phyloP scores from a whole-genome alignment of 2,329 filamentous ascomycete genomes.

The Arthrobotrys sinensis region DNA sequence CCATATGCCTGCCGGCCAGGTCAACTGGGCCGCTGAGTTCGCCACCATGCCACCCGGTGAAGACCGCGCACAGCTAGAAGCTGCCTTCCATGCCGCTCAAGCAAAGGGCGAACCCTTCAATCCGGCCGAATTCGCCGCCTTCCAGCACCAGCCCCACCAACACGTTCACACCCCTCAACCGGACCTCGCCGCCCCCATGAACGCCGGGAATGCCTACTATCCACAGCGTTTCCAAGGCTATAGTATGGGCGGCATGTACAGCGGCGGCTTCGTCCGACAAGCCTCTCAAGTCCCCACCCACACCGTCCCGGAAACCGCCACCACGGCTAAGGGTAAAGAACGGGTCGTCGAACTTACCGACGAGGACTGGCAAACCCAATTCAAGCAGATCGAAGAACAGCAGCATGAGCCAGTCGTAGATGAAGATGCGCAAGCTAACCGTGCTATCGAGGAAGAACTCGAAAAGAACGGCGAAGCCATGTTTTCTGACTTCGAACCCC shows the following conservation, averaged over 20 bases:
- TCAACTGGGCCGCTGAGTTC: slow-evolving; percentile 77
- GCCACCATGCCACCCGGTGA: slow-evolving; percentile 66
- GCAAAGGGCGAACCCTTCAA: slow-evolving; percentile 77
- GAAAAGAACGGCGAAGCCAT: slow-evolving; percentile 81
- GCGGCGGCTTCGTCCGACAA: slow-evolving; percentile 68
- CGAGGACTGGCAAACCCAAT: slow-evolving; percentile 95
- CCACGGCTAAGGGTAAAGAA: slow-evolving; percentile 81
- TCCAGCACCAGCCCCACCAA: slow-evolving; percentile 80
- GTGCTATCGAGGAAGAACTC: slow-evolving; percentile 86
- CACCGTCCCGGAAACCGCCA: slow-evolving; percentile 66
- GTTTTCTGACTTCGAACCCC: slow-evolving; percentile 89
- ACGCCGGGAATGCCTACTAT: slow-evolving; percentile 59
- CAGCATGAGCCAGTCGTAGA: slow-evolving; percentile 72
- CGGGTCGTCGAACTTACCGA: slow-evolving; percentile 96
- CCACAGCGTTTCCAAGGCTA: slow-evolving; percentile 64
- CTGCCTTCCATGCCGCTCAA: slow-evolving; percentile 74
- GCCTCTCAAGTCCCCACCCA: slow-evolving; percentile 70
- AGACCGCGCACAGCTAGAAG: slow-evolving; percentile 79
- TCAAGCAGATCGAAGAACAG: slow-evolving; percentile 85
- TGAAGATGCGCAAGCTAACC: slow-evolving; percentile 74
- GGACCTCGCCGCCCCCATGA: slow-evolving; percentile 69
- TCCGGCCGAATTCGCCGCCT: slow-evolving; percentile 88
- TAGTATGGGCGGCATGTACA: slow-evolving; percentile 65
- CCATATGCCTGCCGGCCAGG: slow-evolving; percentile 68
- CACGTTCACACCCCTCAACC: slow-evolving; percentile 69